A percentile compares a stretch with the other conserved stretches of the same genome.
phyloP scores from a whole-genome alignment of 768 basidiomycete species.

The Suillus variegatus region DNA sequence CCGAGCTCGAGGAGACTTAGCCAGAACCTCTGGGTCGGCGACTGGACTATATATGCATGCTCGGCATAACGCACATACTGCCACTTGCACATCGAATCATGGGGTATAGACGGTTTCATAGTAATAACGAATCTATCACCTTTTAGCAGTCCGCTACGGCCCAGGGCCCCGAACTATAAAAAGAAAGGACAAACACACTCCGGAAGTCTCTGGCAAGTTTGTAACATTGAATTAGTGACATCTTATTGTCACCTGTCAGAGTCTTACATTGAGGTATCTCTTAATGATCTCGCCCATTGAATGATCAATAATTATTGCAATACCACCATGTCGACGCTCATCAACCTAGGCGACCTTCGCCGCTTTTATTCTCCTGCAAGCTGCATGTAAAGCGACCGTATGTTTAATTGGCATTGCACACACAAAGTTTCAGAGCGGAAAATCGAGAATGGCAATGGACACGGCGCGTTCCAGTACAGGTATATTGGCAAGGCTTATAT shows the following conservation, averaged over 20 bases:
- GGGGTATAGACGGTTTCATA: too few species aligned
- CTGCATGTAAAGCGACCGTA: not conserved
- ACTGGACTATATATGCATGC: not conserved
- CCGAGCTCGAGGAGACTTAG: not conserved
- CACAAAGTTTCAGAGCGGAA: not conserved
- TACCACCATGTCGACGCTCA: not conserved
- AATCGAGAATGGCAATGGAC: not conserved
- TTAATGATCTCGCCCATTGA: not conserved
- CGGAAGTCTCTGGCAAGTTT: too few species aligned
- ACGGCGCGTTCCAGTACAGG: not conserved
- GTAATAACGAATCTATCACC: too few species aligned
- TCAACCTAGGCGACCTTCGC: not conserved
- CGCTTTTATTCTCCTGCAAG: not conserved
- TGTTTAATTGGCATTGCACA: not conserved
- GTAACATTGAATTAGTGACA: too few species aligned
- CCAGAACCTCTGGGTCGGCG: not conserved
- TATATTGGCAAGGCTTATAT: not conserved
- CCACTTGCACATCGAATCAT: too few species aligned
- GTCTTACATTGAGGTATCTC: not conserved
- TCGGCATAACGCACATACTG: too few species aligned
- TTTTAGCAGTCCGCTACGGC: too few species aligned
- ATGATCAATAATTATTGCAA: not conserved
- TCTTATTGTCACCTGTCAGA: not conserved
- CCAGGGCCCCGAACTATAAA: too few species aligned
- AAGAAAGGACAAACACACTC: too few species aligned